Conservation (phyloP, 768 basidiomycete genomes). For the Boletus patriciae region DNA sequence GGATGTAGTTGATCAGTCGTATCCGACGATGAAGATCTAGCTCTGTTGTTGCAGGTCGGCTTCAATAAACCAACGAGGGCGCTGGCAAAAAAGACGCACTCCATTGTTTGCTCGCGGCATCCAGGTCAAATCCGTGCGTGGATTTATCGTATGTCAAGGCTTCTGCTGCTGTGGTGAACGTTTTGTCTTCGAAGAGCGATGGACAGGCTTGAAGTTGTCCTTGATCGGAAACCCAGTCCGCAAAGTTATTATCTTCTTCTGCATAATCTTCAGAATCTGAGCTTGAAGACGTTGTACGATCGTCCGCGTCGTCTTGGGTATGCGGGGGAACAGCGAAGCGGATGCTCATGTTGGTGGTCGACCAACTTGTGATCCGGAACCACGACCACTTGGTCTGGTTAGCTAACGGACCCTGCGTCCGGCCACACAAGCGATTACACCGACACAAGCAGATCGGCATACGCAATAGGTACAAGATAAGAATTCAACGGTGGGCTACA, state of each 20-base stretch:
- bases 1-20: constrained; percentile 83
- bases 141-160: constrained; percentile 61
- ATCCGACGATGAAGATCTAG: constrained; percentile 80
- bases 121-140: constrained; percentile 63
- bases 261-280: constrained; percentile 27
- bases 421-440: background rate
- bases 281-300: constrained; percentile 17
- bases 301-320: constrained; percentile 10
- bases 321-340: constrained; percentile 23
- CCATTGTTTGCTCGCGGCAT: constrained; percentile 47
- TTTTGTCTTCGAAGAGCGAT: constrained; percentile 74
- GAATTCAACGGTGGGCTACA: constrained; percentile 46
- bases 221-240: constrained; percentile 80
- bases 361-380: background rate
- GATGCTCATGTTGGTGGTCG: constrained; percentile 28
- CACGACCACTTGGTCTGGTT: background rate
- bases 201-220: constrained; percentile 50
- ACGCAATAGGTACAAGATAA: background rate
- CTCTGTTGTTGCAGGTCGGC: constrained; percentile 37
- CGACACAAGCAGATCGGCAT: background rate
- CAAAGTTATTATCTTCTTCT: constrained; percentile 64
- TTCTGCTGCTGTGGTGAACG: constrained; percentile 58
- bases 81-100: constrained; percentile 42
- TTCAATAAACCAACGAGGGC: background rate
- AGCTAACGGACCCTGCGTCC: background rate